Evolutionary conservation across 1,284 basidiomycete genomes (phyloP), one percentile per base, ranked within the genome.

Genomic region (Entoloma clypeatum): DNA sequence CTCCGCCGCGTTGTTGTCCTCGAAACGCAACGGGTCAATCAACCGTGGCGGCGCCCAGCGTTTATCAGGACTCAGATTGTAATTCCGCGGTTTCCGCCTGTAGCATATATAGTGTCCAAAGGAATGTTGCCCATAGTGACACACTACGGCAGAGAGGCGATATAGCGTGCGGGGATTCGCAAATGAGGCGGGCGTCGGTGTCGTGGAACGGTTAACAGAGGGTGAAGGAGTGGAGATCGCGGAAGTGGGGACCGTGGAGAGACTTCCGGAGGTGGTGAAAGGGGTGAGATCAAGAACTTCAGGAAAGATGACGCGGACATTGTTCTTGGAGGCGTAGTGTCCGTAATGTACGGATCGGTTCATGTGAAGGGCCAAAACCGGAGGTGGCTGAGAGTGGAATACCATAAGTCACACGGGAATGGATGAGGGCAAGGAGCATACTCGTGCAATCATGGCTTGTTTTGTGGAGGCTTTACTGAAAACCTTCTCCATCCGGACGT

Each of bases 71-170:
- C 53, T 48, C 7, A 58, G 36, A 19, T 44, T 38, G 4, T 49
- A 29, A 32, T 50, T 54, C 43, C 71, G 70, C 0, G 91, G 91
- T 61, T 85, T 86, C 26, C 92, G 72, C n/a, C 92, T 73, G 60
- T 81, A 93, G 50, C 87, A 90, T 47, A 95, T 77, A 58, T 93
- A 96, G 61, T 96, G 93, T 1, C 93, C 92, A 56, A 86, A 93
- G 5, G 81, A 84, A 56, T 94, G 91, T 44, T 81, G 79, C 13
- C 92, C 92, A 58, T 84, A 92, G 64, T 96, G 92, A 53, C 91
- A 89, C 7, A 96, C 90, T 19, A 89, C 79, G 7, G 87, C 80
- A 2, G 81, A 64, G 19, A 96, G 76, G 25, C 88, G 77, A 61
- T 95, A 96, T 24, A 92, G 67, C 8, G 77, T 80, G 32, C 80